phyloP scores from a whole-genome alignment of 2,329 filamentous ascomycete species.

The Colletotrichum echinochloae region DNA sequence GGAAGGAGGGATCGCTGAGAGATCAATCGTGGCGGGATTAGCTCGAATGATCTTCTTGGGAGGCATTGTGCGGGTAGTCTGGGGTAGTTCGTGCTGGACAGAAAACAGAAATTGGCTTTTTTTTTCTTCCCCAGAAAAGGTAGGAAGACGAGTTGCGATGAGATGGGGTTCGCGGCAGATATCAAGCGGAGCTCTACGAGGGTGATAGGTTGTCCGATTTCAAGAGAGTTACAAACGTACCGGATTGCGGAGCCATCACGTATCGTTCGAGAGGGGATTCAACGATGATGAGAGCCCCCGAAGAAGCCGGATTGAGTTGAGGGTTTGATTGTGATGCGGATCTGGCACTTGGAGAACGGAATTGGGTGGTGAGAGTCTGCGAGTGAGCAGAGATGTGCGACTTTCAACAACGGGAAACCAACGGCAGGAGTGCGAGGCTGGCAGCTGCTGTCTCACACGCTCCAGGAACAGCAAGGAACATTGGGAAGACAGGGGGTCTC shows the following conservation, averaged over 20 bases:
- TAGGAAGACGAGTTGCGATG: conserved; percentile 27
- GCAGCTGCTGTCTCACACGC: conserved; percentile 32
- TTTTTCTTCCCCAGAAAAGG: conserved; percentile 4
- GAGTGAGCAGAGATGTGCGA: conserved; percentile 25
- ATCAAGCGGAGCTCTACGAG: conserved; percentile 39
- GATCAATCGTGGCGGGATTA: conserved; percentile 51
- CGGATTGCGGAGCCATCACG: conserved; percentile 41
- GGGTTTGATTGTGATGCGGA: conserved; percentile 19
- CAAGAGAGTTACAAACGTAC: conserved; percentile 37
- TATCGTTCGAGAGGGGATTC: conserved; percentile 7
- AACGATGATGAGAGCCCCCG: conserved; percentile 2
- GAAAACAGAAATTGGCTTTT: conserved; percentile 21
- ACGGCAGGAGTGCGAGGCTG: conserved; percentile 32
- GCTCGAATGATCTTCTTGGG: conserved; percentile 53
- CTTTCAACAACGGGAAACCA: conserved; percentile 28
- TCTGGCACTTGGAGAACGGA: conserved; percentile 26
- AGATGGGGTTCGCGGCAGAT: conserved; percentile 38
- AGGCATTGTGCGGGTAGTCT: conserved; percentile 45
- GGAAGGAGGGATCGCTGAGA: conserved; percentile 65
- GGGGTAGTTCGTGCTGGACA: conserved; percentile 4
- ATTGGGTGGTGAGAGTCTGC: conserved; percentile 22
- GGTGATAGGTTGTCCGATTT: conserved; percentile 20
- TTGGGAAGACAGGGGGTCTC: conserved; percentile 14
- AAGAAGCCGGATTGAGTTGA: conserved; percentile 27
- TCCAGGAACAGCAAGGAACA: neutral